phyloP scores from a whole-genome alignment of 1,139 yeast species.

The Nakaseomyces nivariensis region DNA sequence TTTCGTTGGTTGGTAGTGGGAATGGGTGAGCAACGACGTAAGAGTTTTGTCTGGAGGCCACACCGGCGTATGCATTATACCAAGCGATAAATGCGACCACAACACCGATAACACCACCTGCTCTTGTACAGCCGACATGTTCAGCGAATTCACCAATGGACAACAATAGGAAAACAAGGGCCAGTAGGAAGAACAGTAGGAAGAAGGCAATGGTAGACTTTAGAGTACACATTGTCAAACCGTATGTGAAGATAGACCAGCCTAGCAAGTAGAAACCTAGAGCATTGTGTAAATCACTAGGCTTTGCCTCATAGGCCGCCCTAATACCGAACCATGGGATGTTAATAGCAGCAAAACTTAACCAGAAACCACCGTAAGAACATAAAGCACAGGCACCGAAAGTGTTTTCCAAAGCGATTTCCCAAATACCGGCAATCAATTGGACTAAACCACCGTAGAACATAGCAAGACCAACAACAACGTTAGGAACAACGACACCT shows the following conservation, averaged over 20 bases:
- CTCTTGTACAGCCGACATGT: slow-evolving; percentile 36
- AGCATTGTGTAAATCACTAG: slow-evolving; percentile 35
- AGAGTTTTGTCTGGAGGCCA: slow-evolving; percentile 53
- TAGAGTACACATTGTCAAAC: slow-evolving; percentile 48
- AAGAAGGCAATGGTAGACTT: slow-evolving; percentile 64
- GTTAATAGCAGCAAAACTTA: slow-evolving; percentile 51
- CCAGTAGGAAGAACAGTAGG: slow-evolving; percentile 47
- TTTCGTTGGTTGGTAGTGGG: slow-evolving; percentile 35
- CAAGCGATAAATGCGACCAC: slow-evolving; percentile 60
- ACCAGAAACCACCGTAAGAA: slow-evolving; percentile 70
- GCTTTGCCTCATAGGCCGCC: slow-evolving; percentile 37
- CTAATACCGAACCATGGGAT: slow-evolving; percentile 53
- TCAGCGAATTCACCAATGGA: slow-evolving; percentile 48
- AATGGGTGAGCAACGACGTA: slow-evolving; percentile 48
- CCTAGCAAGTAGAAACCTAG: slow-evolving; percentile 54
- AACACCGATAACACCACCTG: slow-evolving; percentile 61
- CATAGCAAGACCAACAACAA: slow-evolving; percentile 64
- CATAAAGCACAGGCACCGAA: slow-evolving; percentile 66
- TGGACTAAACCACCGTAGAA: slow-evolving; percentile 85
- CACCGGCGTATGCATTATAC: slow-evolving; percentile 72
- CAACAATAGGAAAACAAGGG: slow-evolving; percentile 54
- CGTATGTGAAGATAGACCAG: slow-evolving; percentile 61
- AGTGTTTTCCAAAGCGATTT: slow-evolving; percentile 54
- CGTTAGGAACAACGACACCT: slow-evolving; percentile 40
- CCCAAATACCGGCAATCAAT: slow-evolving; percentile 54